phyloP scores from a whole-genome alignment of 2,329 filamentous ascomycete genomes.

The Trichoderma hamatum region DNA sequence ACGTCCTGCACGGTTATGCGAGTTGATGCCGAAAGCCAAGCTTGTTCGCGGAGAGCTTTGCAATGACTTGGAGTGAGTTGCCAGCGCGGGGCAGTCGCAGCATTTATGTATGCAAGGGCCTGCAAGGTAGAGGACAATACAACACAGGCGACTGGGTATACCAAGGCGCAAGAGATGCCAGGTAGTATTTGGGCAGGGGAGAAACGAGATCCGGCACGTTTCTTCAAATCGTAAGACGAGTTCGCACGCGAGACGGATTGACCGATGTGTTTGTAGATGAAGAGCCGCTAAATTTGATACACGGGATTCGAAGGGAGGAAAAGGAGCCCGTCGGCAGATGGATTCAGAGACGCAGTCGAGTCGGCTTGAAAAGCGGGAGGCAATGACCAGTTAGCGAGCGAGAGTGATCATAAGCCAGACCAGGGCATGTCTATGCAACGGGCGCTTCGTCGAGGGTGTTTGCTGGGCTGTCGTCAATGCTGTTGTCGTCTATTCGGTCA shows the following conservation, averaged over 20 bases:
- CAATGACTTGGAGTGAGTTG: background rate
- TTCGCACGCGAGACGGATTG: conserved; percentile 13
- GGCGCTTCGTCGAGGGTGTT: conserved; percentile 19
- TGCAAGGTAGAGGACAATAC: background rate
- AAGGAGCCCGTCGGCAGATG: conserved; percentile 8
- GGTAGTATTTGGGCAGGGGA: background rate
- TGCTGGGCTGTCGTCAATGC: conserved; percentile 35
- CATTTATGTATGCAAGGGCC: conserved; percentile 15
- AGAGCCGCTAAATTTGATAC: conserved; percentile 7
- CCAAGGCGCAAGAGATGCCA: background rate
- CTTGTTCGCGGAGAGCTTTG: background rate
- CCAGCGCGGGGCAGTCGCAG: conserved; percentile 18
- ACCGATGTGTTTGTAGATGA: conserved; percentile 7
- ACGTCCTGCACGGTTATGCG: background rate
- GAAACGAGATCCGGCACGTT: conserved; percentile 20
- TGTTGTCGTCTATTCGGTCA: conserved; percentile 36
- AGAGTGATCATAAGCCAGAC: conserved; percentile 22
- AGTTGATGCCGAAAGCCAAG: background rate
- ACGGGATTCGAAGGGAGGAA: conserved; percentile 8
- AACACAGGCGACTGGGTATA: conserved; percentile 7
- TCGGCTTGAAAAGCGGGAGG: conserved; percentile 9
- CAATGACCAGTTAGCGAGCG: conserved; percentile 13
- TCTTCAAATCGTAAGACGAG: conserved; percentile 15
- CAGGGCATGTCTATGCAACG: conserved; percentile 13
- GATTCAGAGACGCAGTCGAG: conserved; percentile 22